Evolutionary conservation across 495 filamentous ascomycete species (phyloP), one percentile per base, ranked within the genome.

Genomic region (Aspergillus haitiensis): DNA sequence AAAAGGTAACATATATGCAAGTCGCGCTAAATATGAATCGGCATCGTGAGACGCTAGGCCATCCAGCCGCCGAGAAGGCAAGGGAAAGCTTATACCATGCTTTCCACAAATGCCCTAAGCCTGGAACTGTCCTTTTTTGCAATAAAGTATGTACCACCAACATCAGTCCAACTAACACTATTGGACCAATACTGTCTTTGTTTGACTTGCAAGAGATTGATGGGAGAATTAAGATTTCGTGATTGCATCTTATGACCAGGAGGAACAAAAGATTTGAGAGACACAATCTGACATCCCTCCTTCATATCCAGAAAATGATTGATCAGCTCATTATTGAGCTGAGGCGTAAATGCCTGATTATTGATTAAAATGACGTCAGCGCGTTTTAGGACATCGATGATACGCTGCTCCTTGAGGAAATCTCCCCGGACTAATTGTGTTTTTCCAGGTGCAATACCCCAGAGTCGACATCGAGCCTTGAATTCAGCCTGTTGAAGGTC

Each of bases 351-450:
- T 18, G 89, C 94, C 74, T 98, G 90, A 73, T 98, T 98, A 77
- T 98, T 98, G 62, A 98, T 93, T 34, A 98, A 81, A 21, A 98
- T 83, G 31, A 97, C 91, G 70, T 98, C 94, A 3, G 93, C 92
- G 49, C 86, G 82, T 69, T 89, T 87, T 32, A 98, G 75, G 31
- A 88, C 82, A 37, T 82, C 80, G 49, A 86, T 76, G 27, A 97
- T 91, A 55, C 77, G 82, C 21, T 85, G 70, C 65, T 88, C 89
- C 64, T 84, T 83, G 33, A 93, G 81, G 67, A 98, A 97, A 64
- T 97, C 91, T 36, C 93, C 94, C 11, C 82, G 81, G 60, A 93
- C 84, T 4, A 98, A 84, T 52, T 86, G 80, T n/a, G 93, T 90
- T 39, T 82, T 78, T 46, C 95, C 95, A 9, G 85, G 82, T 7